phyloP scores from a whole-genome alignment of 2,329 filamentous ascomycete species.

The Apiospora koreana region DNA sequence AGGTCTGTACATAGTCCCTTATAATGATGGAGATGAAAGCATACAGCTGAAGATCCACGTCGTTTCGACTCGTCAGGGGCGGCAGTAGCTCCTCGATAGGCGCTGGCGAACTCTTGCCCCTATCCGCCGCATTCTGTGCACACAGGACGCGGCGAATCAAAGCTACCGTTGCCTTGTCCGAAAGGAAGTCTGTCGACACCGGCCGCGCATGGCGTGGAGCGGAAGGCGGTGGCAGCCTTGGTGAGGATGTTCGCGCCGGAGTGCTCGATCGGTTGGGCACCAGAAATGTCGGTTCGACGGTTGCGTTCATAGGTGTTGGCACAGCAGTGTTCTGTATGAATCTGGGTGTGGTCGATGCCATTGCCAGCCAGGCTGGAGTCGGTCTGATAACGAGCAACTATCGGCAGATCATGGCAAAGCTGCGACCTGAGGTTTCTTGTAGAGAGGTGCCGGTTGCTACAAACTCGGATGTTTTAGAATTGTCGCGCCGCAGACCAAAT shows the following conservation, averaged over 20 bases:
- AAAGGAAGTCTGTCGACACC: conserved; percentile 53
- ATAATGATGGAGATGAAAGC: conserved; percentile 88
- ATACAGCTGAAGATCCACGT: conserved; percentile 91
- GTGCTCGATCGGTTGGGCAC: background rate
- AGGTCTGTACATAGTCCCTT: conserved; percentile 86
- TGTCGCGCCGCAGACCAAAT: background rate
- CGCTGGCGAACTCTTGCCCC: conserved; percentile 51
- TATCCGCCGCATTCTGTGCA: conserved; percentile 64
- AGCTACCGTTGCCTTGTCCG: conserved; percentile 76
- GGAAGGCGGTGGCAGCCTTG: conserved; percentile 39
- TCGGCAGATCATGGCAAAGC: background rate
- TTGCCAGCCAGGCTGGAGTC: conserved; percentile 11
- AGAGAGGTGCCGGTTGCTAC: background rate
- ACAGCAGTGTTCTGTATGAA: background rate
- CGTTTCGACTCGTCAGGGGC: conserved; percentile 90
- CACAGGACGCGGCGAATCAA: conserved; percentile 85
- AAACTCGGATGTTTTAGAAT: background rate
- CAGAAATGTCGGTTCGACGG: background rate
- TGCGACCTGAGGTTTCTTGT: background rate
- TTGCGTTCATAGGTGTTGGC: background rate
- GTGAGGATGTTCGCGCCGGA: conserved; percentile 53
- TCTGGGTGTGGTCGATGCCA: conserved; percentile 4
- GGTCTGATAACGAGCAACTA: conserved; percentile 2
- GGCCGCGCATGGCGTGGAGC: conserved; percentile 30
- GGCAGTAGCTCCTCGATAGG: conserved; percentile 83